phyloP scores from a whole-genome alignment of 176 grass and related monocot genomes.

The Aegilops tauschii region DNA sequence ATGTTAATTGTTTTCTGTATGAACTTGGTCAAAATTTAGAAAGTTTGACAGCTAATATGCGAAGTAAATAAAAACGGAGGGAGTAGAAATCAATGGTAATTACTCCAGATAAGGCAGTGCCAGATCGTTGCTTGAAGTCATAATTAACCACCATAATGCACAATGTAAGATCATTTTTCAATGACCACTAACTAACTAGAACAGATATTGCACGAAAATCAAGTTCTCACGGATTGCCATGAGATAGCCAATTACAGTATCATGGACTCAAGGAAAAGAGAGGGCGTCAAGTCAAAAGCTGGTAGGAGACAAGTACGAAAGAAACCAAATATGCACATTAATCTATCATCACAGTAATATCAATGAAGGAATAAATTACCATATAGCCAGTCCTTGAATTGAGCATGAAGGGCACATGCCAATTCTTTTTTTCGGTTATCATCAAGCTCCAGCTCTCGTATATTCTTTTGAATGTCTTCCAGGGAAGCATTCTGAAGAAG shows the following conservation, averaged over 20 bases:
- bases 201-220: neutral
- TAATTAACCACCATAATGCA: neutral
- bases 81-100: slow-evolving; percentile 13
- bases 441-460: slow-evolving; percentile 72
- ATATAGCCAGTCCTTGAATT: slow-evolving; percentile 98
- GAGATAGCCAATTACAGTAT: slow-evolving; percentile 4
- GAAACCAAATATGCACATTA: neutral
- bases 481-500: slow-evolving; percentile 69
- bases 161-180: neutral
- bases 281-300: neutral
- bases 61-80: too few relatives aligned
- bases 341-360: slow-evolving; percentile 20
- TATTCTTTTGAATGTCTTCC: slow-evolving; percentile 77
- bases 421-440: slow-evolving; percentile 85
- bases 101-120: neutral
- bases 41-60: too few relatives aligned
- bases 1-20: too few relatives aligned
- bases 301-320: slow-evolving; percentile 6
- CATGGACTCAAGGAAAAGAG: neutral
- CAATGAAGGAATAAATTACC: slow-evolving; percentile 46
- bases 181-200: neutral
- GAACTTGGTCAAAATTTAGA: too few relatives aligned
- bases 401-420: slow-evolving; percentile 78
- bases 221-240: slow-evolving; percentile 1
- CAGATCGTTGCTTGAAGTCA: slow-evolving; percentile 1